Evolutionary conservation across 1,284 basidiomycete species (phyloP).

Genomic region (Tilletiopsis washingtonensis): DNA sequence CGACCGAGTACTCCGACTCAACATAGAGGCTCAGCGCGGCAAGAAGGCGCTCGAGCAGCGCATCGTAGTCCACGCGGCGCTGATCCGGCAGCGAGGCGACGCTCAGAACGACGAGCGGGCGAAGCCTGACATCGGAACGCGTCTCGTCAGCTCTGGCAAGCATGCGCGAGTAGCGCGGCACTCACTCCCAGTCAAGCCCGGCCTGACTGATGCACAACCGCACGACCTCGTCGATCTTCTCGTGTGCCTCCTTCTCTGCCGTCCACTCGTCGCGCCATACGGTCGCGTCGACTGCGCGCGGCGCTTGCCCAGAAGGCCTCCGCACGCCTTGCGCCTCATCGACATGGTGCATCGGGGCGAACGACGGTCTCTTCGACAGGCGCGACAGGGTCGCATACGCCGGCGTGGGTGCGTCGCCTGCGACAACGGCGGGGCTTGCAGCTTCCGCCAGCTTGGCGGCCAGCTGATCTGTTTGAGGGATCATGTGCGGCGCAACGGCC

Average conservation of each 20-base stretch:
- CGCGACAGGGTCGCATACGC: no score
- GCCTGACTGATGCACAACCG: not conserved
- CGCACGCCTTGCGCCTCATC: no score
- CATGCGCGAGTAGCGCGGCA: not conserved
- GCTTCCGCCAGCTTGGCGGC: not conserved
- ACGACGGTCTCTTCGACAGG: not conserved
- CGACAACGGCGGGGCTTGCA: no score
- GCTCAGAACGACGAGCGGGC: constrained; percentile 1
- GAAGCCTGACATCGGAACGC: not conserved
- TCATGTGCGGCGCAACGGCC: no score
- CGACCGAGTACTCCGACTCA: constrained; percentile 74
- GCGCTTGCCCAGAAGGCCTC: no score
- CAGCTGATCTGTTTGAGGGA: no score
- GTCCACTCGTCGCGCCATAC: not conserved
- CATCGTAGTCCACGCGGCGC: constrained; percentile 64
- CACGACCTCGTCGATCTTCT: not conserved
- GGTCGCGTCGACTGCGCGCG: not conserved
- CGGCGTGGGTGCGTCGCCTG: no score
- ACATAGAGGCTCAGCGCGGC: constrained; percentile 31
- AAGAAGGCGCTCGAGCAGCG: constrained; percentile 54
- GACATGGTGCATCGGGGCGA: no score
- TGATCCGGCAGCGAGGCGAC: constrained; percentile 61
- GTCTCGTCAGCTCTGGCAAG: not conserved
- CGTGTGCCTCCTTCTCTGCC: not conserved
- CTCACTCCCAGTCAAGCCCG: not conserved